Conservation (phyloP, 805 yeast genomes). For the Yamadazyma ubonensis region DNA sequence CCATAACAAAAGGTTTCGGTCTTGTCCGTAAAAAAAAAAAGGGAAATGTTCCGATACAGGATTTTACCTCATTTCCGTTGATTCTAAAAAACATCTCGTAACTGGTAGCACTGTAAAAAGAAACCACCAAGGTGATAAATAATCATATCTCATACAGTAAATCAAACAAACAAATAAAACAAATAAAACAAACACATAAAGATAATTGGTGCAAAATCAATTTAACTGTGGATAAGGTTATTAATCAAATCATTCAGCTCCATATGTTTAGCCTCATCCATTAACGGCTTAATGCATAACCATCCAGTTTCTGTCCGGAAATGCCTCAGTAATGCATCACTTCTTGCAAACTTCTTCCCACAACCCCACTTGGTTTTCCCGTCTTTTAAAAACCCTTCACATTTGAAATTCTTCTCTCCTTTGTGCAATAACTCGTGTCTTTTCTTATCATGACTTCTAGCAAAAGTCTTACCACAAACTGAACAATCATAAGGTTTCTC, state of each 20-base stretch:
- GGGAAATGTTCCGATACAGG: not conserved
- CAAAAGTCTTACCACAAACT: constrained; percentile 66
- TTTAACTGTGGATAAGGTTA: constrained; percentile 5
- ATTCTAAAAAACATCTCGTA: no score
- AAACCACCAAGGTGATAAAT: not conserved
- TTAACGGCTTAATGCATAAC: constrained; percentile 62
- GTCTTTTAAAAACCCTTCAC: constrained; percentile 60
- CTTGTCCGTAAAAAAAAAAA: not conserved
- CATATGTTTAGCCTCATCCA: constrained; percentile 52
- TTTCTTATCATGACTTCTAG: constrained; percentile 73
- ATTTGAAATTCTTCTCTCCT: constrained; percentile 67
- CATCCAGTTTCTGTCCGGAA: constrained; percentile 75
- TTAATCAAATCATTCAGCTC: constrained; percentile 20
- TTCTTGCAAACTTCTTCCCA: constrained; percentile 68
- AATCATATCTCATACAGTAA: not conserved
- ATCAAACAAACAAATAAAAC: not conserved
- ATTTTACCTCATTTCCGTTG: not conserved
- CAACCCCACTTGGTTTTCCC: constrained; percentile 71
- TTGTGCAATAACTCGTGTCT: constrained; percentile 76
- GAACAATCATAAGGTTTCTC: constrained; percentile 70
- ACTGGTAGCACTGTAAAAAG: not conserved
- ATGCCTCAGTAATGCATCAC: constrained; percentile 76
- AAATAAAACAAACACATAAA: not conserved
- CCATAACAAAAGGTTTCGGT: not conserved
- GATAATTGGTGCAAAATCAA: not conserved